Base-by-base conservation (phyloP, 1,284 basidiomycete species). In the Vanrija sp. region DNA sequence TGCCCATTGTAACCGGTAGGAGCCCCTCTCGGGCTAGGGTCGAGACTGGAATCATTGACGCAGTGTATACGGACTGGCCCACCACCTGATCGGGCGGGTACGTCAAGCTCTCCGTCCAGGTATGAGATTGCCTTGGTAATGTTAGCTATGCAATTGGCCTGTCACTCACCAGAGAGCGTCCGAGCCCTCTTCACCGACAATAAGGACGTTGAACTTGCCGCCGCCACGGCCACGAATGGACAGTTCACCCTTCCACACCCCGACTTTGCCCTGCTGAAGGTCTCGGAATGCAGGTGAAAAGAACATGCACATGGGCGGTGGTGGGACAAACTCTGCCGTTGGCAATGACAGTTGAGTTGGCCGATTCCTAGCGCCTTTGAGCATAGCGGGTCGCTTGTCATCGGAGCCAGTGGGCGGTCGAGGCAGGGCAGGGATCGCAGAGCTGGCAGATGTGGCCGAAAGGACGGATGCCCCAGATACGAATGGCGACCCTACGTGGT, bases 251-350 rank as follows among this genome's bases (percentile, higher is more conserved):
- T 70, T 68, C 73, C 73, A 75, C 3, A 73, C 64, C 2, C 68
- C 73, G 5, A 71, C 65, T 51, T 75, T 75, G 53, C 67, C 70
- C 34, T 68, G 52, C 42, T 71, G 66, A 43, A 75, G 52, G 60
- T 72, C 68, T 18, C 68, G 61, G 59, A 75, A 75, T 1, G 59
- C 49, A 1, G 71, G 66, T 14, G 65, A 65, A 64, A 75, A 75
- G 61, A 73, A 75, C 73, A 75, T 73, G 60, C 73, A 75, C 73
- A 75, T 75, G 1, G 73, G 73, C 8, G 71, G 71, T 0, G 73
- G 73, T 0, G 73, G 71, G 4, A 72, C 65, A 57, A 73, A 75
- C 1, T 66, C 59, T 8, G 58, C 65, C 0, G 61, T 59, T 9
- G 69, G 70, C 55, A 74, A 62, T 10, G 61, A 43, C 8, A 71